Conservation (phyloP, 139 green algal genomes). For the Edaphochlamys debaryana region DNA sequence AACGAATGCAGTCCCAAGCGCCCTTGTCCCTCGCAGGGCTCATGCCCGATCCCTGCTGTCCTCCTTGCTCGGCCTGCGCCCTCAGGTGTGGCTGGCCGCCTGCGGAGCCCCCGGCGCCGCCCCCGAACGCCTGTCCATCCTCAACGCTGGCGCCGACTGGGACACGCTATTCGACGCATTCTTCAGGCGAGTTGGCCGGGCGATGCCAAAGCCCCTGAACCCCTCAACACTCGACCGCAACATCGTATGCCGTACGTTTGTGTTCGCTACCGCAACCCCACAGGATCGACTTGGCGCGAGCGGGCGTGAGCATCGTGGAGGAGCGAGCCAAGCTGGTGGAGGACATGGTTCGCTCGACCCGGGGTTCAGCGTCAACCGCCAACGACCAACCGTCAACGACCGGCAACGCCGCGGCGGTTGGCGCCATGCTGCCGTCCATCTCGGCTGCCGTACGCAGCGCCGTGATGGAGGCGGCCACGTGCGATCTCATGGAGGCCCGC, state of each 20-base stretch:
- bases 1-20: no score
- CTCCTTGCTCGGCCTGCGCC: not conserved
- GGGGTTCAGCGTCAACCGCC: no score
- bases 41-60: not conserved
- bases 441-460: not conserved
- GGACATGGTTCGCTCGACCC: conserved; percentile 10
- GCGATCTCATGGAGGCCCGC: not conserved
- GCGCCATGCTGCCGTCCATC: no score
- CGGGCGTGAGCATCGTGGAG: not conserved
- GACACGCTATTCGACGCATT: not conserved
- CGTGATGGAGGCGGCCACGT: not conserved
- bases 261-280: no score
- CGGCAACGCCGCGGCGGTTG: no score
- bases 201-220: no score
- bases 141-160: conserved; percentile 10
- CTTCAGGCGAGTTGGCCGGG: conserved; percentile 1
- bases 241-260: no score
- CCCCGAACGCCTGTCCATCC: not conserved
- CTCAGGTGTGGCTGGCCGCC: conserved; percentile 5
- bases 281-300: conserved; percentile 24
- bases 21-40: no score
- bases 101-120: not conserved
- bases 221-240: no score
- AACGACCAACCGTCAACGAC: no score
- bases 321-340: conserved; percentile 10